Conservation (phyloP, 208 protist species). For the Crithidia bombi region DNA sequence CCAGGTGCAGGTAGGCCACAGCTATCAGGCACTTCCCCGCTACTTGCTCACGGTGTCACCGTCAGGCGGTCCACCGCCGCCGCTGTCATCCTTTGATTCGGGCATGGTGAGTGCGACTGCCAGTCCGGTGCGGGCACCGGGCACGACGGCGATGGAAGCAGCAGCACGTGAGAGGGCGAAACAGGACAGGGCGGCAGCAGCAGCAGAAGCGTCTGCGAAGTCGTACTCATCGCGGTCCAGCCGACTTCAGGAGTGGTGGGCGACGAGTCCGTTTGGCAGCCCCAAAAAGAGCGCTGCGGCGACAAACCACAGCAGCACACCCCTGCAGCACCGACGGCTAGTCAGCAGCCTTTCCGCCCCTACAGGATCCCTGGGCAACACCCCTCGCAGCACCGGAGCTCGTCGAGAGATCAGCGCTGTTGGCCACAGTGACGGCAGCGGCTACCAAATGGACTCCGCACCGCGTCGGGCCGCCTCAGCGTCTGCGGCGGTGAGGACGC, state of each 20-base stretch:
- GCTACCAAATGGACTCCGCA: background rate
- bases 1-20: constrained; percentile 50
- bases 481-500: too few species aligned
- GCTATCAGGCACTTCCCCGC: constrained; percentile 73
- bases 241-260: constrained; percentile 7
- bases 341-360: background rate
- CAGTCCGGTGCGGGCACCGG: constrained; percentile 25
- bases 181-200: background rate
- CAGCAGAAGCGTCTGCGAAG: background rate
- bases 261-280: constrained; percentile 3
- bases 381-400: background rate
- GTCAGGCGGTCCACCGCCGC: background rate
- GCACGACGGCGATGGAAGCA: constrained; percentile 11
- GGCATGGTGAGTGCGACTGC: constrained; percentile 3
- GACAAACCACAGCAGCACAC: background rate
- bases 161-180: constrained; percentile 12
- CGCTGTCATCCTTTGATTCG: background rate
- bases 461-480: constrained; percentile 2
- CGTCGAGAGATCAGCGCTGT: too few species aligned
- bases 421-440: background rate
- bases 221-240: background rate
- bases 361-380: background rate
- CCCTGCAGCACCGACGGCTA: background rate
- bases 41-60: constrained; percentile 61
- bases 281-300: background rate